Base-by-base conservation (phyloP, 202 grass and related monocot species). In the Sporobolus alterniflorus region DNA sequence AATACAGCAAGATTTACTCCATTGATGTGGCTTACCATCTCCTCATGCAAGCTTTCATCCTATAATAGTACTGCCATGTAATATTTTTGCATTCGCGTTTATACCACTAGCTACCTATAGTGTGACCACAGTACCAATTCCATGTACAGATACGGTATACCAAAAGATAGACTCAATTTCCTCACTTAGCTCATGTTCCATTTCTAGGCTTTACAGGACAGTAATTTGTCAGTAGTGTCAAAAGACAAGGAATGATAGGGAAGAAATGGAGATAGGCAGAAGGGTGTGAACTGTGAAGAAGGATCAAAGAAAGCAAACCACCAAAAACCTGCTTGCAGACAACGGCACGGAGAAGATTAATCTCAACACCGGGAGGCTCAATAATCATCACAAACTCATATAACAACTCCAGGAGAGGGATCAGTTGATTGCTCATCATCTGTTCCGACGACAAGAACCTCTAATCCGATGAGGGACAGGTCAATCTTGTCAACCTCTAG, bases 361-460 rank as follows among this genome's bases (percentile, higher is more conserved):
- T 32, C 59, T 32, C 47, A 66, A 50, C 12, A 52, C n/a, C n/a
- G n/a, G n/a, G 48, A 40, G 64, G 40, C 10, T 39, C 41, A 65
- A 28, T 12, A 48, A 54, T 29, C 44, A 66, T 48, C 63, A 55
- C 30, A 51, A 76, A 67, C 47, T 68, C 63, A 59, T 2, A 60
- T 47, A 69, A 55, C 64, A 74, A 68, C 49, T 25, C 39, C 6
- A 32, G 25, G 24, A 39, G 16, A 34, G 44, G 26, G 44, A 63
- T 71, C 56, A 73, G 66, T 59, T 43, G 61, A 43, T 69, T 54
- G 24, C 76, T 67, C 50, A 59, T 46, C 48, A 59, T 46, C 48
- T 42, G 61, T 29, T 51, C 73, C 39, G 14, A 66, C 75, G 59
- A 39, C 67, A 82, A 60, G 86, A 82, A 41, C 77, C 71, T 24